phyloP scores from a whole-genome alignment of 2,329 filamentous ascomycete species.

The Rutstroemia sp. region DNA sequence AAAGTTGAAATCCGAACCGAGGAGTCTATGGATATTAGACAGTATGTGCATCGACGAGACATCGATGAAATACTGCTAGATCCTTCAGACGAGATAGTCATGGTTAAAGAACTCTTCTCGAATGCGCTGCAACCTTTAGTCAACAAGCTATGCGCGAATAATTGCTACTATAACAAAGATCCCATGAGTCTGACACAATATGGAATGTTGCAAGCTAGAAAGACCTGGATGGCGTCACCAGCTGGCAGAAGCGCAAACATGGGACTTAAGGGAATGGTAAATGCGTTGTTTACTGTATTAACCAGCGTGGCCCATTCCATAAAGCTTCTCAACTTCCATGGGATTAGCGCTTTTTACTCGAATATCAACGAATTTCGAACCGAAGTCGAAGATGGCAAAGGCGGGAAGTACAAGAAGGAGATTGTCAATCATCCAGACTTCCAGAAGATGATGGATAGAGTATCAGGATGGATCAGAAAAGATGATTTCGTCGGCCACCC shows the following conservation, averaged over 20 bases:
- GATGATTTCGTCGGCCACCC: conserved; percentile 88
- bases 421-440: conserved; percentile 69
- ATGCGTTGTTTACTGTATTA: conserved; percentile 68
- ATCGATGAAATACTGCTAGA: conserved; percentile 76
- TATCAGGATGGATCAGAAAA: conserved; percentile 68
- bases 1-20: conserved; percentile 93
- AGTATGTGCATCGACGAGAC: conserved; percentile 78
- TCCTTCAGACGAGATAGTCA: conserved; percentile 79
- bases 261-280: conserved; percentile 73
- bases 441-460: conserved; percentile 74
- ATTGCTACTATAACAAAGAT: conserved; percentile 79
- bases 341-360: conserved; percentile 85
- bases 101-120: conserved; percentile 72
- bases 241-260: conserved; percentile 63
- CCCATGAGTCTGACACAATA: conserved; percentile 80
- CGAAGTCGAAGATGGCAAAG: conserved; percentile 63
- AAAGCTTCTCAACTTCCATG: conserved; percentile 90
- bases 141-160: conserved; percentile 70
- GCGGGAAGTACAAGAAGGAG: conserved; percentile 69
- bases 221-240: conserved; percentile 66
- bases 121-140: conserved; percentile 74
- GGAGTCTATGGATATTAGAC: conserved; percentile 84
- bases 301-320: conserved; percentile 78
- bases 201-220: conserved; percentile 67
- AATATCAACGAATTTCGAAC: conserved; percentile 69